Evolutionary conservation across 2,329 filamentous ascomycete genomes (phyloP).

Genomic region (Fusarium sp.): DNA sequence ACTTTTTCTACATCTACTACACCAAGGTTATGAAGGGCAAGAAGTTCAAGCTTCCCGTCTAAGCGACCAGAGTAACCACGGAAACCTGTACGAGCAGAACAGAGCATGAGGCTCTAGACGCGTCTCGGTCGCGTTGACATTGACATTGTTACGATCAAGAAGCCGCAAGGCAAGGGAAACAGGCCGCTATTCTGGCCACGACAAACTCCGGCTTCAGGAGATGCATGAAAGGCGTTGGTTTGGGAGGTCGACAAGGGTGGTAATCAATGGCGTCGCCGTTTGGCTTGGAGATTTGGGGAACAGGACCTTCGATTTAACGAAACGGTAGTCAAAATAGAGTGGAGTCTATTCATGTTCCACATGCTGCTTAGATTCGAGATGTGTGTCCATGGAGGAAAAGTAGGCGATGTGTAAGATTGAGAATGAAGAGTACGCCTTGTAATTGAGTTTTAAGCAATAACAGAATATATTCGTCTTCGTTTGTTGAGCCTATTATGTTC

Average conservation of each 20-base stretch:
- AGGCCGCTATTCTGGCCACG: slow-evolving; percentile 27
- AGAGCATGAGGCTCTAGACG: slow-evolving; percentile 22
- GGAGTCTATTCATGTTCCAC: slow-evolving; percentile 24
- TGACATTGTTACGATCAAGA: slow-evolving; percentile 28
- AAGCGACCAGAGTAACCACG: slow-evolving; percentile 44
- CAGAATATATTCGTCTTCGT: not conserved
- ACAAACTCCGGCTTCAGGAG: slow-evolving; percentile 39
- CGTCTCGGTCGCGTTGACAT: slow-evolving; percentile 12
- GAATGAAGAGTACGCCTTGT: not conserved
- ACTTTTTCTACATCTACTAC: slow-evolving; percentile 99
- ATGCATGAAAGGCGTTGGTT: slow-evolving; percentile 48
- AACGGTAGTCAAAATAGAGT: slow-evolving; percentile 40
- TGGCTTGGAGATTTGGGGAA: slow-evolving; percentile 37
- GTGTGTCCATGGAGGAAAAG: not conserved
- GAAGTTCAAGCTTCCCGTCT: slow-evolving; percentile 87
- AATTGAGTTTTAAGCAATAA: slow-evolving; percentile 1
- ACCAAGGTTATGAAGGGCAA: slow-evolving; percentile 91
- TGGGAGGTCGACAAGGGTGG: slow-evolving; percentile 39
- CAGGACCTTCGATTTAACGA: slow-evolving; percentile 30
- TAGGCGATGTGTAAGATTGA: not conserved
- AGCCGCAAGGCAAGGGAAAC: slow-evolving; percentile 27
- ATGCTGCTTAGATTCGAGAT: slow-evolving; percentile 7
- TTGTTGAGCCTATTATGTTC: not conserved
- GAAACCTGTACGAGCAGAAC: slow-evolving; percentile 20
- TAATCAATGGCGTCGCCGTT: slow-evolving; percentile 44